A percentile compares a stretch with the other conserved stretches of the same genome.
Conservation (phyloP, 1,284 basidiomycete species). For the Schizopora paradoxa region DNA sequence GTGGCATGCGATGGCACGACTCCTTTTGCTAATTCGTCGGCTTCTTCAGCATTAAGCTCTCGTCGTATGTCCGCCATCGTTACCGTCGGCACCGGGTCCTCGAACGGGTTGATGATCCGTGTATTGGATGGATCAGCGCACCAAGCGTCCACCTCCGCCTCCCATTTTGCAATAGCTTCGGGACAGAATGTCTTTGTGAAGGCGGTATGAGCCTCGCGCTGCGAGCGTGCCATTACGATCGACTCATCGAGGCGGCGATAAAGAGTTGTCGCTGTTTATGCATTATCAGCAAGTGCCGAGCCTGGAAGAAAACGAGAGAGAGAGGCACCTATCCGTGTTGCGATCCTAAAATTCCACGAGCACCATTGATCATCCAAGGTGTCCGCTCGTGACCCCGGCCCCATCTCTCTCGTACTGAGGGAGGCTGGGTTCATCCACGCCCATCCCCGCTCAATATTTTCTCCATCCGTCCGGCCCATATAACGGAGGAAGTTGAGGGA, state of each 20-base stretch:
- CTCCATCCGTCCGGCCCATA: conserved; percentile 20
- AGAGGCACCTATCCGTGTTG: conserved; percentile 14
- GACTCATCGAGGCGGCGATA: neutral
- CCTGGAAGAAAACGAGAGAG: neutral
- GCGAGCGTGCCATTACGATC: neutral
- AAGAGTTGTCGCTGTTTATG: neutral
- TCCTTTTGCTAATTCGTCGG: neutral
- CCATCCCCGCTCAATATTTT: conserved; percentile 22
- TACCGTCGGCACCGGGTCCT: neutral
- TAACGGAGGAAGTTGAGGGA: conserved; percentile 20
- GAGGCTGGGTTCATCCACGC: conserved; percentile 17
- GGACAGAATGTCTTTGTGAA: neutral
- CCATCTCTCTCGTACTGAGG: conserved; percentile 11
- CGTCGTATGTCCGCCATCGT: neutral
- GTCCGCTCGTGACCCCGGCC: conserved; percentile 4
- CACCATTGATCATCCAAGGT: conserved; percentile 10
- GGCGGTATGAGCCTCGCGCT: neutral
- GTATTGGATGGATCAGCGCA: neutral
- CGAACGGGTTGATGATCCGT: neutral
- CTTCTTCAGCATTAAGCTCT: conserved; percentile 8
- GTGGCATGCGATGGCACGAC: conserved; percentile 5
- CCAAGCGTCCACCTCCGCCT: conserved; percentile 2
- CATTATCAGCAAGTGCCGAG: neutral
- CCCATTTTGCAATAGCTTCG: neutral
- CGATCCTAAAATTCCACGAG: conserved; percentile 9